Evolutionary conservation across 345 rosid species (phyloP).

Genomic region (Psidium friedrichsthalianum): DNA sequence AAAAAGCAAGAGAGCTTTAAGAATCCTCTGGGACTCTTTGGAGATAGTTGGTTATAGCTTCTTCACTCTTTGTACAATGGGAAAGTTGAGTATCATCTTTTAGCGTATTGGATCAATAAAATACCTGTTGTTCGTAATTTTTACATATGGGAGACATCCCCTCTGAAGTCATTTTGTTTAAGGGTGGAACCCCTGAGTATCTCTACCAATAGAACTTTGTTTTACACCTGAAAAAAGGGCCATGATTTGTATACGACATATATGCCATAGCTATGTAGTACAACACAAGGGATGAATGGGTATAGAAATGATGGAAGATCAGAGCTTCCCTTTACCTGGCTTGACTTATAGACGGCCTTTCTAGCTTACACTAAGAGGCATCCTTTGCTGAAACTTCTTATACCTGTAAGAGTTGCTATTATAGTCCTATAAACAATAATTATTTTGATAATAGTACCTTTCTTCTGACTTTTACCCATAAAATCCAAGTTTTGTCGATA

Average conservation of each 20-base stretch:
- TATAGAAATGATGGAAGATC: not conserved
- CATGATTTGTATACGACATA: not conserved
- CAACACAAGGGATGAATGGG: not conserved
- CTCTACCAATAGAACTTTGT: not conserved
- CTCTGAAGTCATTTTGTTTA: not conserved
- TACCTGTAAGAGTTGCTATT: not conserved
- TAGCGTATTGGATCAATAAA: not conserved
- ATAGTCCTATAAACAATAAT: not conserved
- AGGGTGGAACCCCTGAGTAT: not conserved
- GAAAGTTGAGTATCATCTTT: not conserved
- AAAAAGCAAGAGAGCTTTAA: not conserved
- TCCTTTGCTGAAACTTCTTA: not conserved
- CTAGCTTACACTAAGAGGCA: not conserved
- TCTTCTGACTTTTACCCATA: not conserved
- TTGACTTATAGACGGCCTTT: not conserved
- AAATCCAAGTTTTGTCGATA: not conserved
- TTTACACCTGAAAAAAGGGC: not conserved
- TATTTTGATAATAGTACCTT: not conserved
- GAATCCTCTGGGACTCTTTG: not conserved
- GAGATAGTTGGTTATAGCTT: not conserved
- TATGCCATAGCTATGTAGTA: not conserved
- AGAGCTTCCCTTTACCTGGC: not conserved
- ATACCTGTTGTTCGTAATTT: not conserved
- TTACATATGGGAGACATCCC: not conserved
- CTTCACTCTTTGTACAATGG: not conserved